Base-by-base conservation (phyloP, 306 rosid species). In the Trichosanthes cucumerina region DNA sequence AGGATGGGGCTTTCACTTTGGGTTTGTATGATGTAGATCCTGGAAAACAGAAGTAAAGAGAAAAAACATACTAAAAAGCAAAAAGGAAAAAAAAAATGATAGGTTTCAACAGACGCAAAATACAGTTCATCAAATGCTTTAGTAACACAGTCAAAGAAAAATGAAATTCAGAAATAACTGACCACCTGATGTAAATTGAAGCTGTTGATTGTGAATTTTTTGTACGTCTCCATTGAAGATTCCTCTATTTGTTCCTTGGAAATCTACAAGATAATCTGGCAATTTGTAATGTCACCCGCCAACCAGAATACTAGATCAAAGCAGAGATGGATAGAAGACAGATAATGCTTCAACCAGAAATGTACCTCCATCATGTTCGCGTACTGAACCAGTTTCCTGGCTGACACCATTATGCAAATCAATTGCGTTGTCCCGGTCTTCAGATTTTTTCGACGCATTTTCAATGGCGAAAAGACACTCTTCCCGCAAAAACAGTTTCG, bases 151-250 rank as follows among this genome's bases (percentile, higher is more conserved):
- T 44, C 19, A 19, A 71, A 71, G 76, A 43, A 41, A 12, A n/a
- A 23, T 44, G 21, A 71, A 54, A 62, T 77, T 65, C 0, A 18
- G 59, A 39, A 85, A 73, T 23, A 31, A 77, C 46, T 59, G 60
- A 26, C 81, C 82, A 91, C 97, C 96, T 86, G 87, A 41, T 65
- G 84, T 84, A 28, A 74, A 75, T 83, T 84, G 87, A 64, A 81
- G 77, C 4, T 87, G 86, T 75, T 85, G 91, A 81, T 59, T 82
- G 62, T 82, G 80, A 80, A 76, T 64, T 76, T 82, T 76, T 58
- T 75, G 90, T 1, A 82, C 54, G 84, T 84, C 81, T 49, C 92
- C 90, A 69, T 83, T 50, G 74, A 91, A 86, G 72, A 80, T 77
- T 33, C 88, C 86, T 70, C 36, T 84, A 46, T 62, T 78, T 56